These are phyloP conservation scores for Cadophora gregata DNA, from an alignment of 2,329 filamentous ascomycete genomes.

Conservation along the genomic window DNA sequence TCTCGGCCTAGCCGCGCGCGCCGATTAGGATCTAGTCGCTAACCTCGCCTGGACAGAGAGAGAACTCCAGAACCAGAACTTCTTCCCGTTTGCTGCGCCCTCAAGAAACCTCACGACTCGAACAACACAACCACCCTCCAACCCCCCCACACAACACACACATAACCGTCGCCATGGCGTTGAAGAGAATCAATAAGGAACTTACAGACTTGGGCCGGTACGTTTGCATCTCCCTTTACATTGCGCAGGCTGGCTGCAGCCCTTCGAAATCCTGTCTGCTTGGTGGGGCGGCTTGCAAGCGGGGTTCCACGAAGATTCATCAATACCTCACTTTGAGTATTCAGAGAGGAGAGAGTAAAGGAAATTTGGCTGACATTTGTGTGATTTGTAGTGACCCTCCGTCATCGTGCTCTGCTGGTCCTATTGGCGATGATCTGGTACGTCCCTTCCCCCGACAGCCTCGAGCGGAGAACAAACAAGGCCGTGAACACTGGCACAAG, in stretches of 20 bases:
- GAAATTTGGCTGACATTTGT: slow-evolving; percentile 35
- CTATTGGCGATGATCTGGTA: slow-evolving; percentile 98
- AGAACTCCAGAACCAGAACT: slow-evolving; percentile 30
- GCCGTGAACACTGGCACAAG: slow-evolving; percentile 34
- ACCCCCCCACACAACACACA: slow-evolving; percentile 33
- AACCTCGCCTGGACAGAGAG: slow-evolving; percentile 29
- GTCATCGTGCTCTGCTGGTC: slow-evolving; percentile 97
- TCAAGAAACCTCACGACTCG: slow-evolving; percentile 30
- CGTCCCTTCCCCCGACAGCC: slow-evolving; percentile 48
- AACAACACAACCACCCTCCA: slow-evolving; percentile 33
- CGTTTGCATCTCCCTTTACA: slow-evolving; percentile 45
- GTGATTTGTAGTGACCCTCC: slow-evolving; percentile 79
- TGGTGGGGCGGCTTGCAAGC: slow-evolving; percentile 41
- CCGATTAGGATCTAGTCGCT: slow-evolving; percentile 37
- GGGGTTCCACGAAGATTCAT: slow-evolving; percentile 43
- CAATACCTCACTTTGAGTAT: slow-evolving; percentile 40
- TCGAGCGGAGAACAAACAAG: slow-evolving; percentile 34
- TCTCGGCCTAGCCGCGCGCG: slow-evolving; percentile 35
- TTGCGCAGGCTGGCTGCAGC: slow-evolving; percentile 24
- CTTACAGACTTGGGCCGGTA: slow-evolving; percentile 90
- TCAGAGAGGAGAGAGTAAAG: slow-evolving; percentile 17
- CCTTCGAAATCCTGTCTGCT: slow-evolving; percentile 29
- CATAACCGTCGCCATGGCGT: slow-evolving; percentile 67
- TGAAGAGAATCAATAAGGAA: slow-evolving; percentile 96
- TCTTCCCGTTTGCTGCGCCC: slow-evolving; percentile 38